Base-by-base conservation (phyloP, 164 flowering plant species). In the Sextonia rubra region DNA sequence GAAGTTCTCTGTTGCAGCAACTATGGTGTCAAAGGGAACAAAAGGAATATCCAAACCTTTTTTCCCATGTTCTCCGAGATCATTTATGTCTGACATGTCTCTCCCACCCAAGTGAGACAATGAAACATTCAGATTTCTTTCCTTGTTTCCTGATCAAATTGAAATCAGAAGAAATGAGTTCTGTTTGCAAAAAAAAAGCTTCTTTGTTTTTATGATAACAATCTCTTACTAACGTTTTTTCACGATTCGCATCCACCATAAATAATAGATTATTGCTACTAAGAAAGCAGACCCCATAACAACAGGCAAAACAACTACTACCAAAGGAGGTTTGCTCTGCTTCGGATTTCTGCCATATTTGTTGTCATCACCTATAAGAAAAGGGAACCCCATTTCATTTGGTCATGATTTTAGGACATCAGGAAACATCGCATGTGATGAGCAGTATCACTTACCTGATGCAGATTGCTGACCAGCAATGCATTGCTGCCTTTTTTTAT, bases 1-100 rank as follows among this genome's bases (percentile, higher is more conserved):
- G 47, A 69, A 69, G 63, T 69, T 69, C 24, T 69, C 44, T 55
- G 64, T 69, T 15, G 72, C 72, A 7, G 64, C 15, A 27, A 11
- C 44, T 11, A 66, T 66, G 20, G 22, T 37, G 2, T 44, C 49
- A 37, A 66, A 66, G 24, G 20, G 44, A 37, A 32, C 32, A 4
- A 66, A 20, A 25, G 69, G 69, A n/a, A 66, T 9, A 12, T 66
- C 70, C 48, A 18, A 18, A 18, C 58, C 58, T 12, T 17, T 18
- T 18, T 52, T 17, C 0, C 58, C 58, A 3, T 52, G n/a, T 52
- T 18, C 58, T 52, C 20, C 18, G 14, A 52, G n/a, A 14, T 14
- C 14, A 52, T 52, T 52, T 52, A 18, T 4, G 17, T 17, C 58
- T 18, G 3, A 18, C 58, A 52, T 14, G 1, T 52, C 58, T 52